Evolutionary conservation across 495 filamentous ascomycete species (phyloP), one percentile per base, ranked within the genome.

Genomic region (Aspergillus sclerotioniger): DNA sequence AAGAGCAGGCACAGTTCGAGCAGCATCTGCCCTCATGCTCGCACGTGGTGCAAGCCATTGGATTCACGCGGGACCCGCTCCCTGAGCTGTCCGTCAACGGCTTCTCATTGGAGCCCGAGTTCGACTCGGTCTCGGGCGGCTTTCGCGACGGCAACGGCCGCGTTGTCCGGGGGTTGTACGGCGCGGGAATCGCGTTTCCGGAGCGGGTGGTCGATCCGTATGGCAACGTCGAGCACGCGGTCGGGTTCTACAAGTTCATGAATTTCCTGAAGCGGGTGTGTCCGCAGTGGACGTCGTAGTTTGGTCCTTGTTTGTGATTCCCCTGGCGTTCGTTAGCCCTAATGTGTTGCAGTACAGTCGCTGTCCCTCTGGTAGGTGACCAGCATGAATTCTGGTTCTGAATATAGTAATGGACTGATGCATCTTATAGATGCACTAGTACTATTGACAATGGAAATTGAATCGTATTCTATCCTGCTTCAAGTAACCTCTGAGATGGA

Each of bases 191-290:
- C 62, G 83, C 82, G 15, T 87, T 80, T 58, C 84, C 84, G 5
- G 81, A 85, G 63, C 72, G 74, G 29, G 83, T 85, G 10, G 76
- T 78, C 21, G 84, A 87, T 71, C 84, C 82, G 0, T 57, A 74
- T 31, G 84, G 84, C 6, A 85, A 85, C 71, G 80, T 81, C 12
- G 84, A 87, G 68, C 74, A 77, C 70, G 80, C 82, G 7, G 84
- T 87, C 37, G 84, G 84, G 0, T 81, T 86, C 66, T 82, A 69
- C 49, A 87, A 87, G 72, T 87, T 87, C 62, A 85, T 85, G 82
- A 82, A 76, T 55, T 85, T 77, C 61, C 62, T 84, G 53, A 81
- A 82, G 64, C 72, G 71, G 59, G 81, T 83, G 21, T 60, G 69
- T 15, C 79, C 80, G 28, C 57, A 66, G 19, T 85, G 81, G 82